Evolutionary conservation across 139 green algal species (phyloP).

Genomic region (Auxenochlorella pyrenoidosa): DNA sequence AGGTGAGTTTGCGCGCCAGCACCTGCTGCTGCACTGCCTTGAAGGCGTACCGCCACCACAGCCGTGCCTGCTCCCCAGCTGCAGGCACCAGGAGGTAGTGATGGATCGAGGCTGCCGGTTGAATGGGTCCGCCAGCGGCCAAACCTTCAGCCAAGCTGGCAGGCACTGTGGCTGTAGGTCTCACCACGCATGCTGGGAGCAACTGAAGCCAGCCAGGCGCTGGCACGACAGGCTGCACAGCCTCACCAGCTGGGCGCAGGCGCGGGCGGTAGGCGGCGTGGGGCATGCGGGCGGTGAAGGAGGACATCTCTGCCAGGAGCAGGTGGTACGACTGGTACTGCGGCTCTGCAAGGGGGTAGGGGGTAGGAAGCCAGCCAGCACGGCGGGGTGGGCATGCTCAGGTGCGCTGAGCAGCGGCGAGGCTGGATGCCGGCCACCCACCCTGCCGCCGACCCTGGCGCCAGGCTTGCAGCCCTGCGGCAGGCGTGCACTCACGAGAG

Average conservation of each 20-base stretch:
- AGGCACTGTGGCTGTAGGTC: too few species aligned
- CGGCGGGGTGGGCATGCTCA: background rate
- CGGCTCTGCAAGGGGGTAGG: conserved; percentile 21
- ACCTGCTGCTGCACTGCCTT: conserved; percentile 55
- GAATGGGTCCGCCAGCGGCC: background rate
- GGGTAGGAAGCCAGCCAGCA: background rate
- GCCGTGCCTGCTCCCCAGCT: conserved; percentile 43
- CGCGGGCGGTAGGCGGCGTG: conserved; percentile 68
- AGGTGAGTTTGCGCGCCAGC: conserved; percentile 46
- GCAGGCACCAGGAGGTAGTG: background rate
- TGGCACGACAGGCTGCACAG: too few species aligned
- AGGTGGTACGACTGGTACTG: conserved; percentile 83
- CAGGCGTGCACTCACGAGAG: conserved; percentile 44
- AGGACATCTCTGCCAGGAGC: conserved; percentile 75
- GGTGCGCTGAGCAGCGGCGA: background rate
- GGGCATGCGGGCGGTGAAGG: conserved; percentile 60
- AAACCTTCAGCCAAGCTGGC: background rate
- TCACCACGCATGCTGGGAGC: too few species aligned
- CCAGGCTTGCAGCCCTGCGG: too few species aligned
- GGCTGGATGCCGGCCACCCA: background rate
- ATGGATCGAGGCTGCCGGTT: too few species aligned
- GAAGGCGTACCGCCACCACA: conserved; percentile 88
- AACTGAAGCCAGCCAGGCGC: too few species aligned
- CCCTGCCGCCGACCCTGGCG: too few species aligned
- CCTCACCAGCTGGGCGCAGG: conserved; percentile 39